Evolutionary conservation across 169 alveolate genomes (phyloP), one percentile per base, ranked within the genome.

Genomic region (Plasmodium reichenowi): DNA sequence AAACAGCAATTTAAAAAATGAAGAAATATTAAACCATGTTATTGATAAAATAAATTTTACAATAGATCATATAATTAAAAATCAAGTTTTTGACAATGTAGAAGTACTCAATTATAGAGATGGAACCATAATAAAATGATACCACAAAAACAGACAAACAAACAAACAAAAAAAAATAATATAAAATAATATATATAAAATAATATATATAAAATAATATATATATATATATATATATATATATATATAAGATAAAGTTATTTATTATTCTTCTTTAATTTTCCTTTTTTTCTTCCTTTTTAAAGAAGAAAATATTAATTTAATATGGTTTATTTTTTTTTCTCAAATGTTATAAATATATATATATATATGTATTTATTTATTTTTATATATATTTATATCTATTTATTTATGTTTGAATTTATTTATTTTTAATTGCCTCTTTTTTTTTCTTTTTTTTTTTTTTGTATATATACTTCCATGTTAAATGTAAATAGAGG

Each of bases 81-180:
- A 80, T 71, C 29, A 52, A 58, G 22, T 58, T 24, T 43, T 54
- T 4, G 58, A 52, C 7, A 47, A 62, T 68, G 20, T 22, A 32
- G 73, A 66, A 22, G 56, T 52, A 32, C 54, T 80, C 7, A 66
- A 54, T 67, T 80, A 80, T 58, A 58, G 26, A 67, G 85, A 80
- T 67, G 90, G 90, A 68, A 67, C 90, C 50, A 80, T 80, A 38
- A 80, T 67, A 56, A 80, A 80, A 71, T 80, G 60, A 80, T 52
- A 63, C 17, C 47, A 47, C 13, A 58, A 29, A 73, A 73, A 73
- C 2, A 20, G 22, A 20, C 22, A 20, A 20, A 20, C 22, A 50
- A 50, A 74, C 59, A 32, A 26, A 70, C n/a, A 43, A 48, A 45
- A 13, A 15, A 60, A 15, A 71, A 17, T 17, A 17, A 54, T 0